Evolutionary conservation across 176 grass and related monocot species (phyloP).

Genomic region (Musa itinerans): DNA sequence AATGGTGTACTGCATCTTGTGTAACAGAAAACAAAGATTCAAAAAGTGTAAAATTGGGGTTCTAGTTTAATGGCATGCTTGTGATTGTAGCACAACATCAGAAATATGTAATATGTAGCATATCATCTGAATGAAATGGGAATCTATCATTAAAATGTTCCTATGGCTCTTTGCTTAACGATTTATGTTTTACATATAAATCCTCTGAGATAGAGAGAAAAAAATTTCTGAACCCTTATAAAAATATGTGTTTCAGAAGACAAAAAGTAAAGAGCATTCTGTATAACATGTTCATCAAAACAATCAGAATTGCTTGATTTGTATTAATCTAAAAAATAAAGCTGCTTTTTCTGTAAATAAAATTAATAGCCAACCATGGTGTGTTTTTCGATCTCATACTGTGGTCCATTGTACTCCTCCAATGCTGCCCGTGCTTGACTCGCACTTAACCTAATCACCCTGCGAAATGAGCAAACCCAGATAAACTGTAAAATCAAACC

Average conservation of each 20-base stretch:
- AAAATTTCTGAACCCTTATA: background rate
- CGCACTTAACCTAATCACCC: constrained; percentile 17
- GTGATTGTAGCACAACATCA: too few relatives aligned
- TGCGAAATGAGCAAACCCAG: constrained; percentile 1
- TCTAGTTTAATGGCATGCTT: too few relatives aligned
- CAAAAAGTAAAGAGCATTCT: background rate
- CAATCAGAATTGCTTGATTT: background rate
- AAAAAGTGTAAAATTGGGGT: too few relatives aligned
- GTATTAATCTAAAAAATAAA: background rate
- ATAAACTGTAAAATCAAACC: background rate
- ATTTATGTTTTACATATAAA: background rate
- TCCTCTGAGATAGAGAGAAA: background rate
- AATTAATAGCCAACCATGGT: constrained; percentile 13
- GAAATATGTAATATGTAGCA: too few relatives aligned
- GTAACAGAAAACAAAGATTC: too few relatives aligned
- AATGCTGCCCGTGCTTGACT: constrained; percentile 19
- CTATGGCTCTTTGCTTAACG: background rate
- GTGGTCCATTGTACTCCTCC: constrained; percentile 27
- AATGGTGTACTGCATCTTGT: too few relatives aligned
- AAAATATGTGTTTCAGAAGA: background rate
- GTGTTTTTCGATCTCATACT: constrained; percentile 31
- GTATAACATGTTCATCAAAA: background rate
- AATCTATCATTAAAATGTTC: too few relatives aligned
- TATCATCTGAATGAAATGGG: too few relatives aligned
- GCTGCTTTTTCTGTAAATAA: background rate